Conservation (phyloP, 768 basidiomycete genomes). For the Fistulinella prunicolor region DNA sequence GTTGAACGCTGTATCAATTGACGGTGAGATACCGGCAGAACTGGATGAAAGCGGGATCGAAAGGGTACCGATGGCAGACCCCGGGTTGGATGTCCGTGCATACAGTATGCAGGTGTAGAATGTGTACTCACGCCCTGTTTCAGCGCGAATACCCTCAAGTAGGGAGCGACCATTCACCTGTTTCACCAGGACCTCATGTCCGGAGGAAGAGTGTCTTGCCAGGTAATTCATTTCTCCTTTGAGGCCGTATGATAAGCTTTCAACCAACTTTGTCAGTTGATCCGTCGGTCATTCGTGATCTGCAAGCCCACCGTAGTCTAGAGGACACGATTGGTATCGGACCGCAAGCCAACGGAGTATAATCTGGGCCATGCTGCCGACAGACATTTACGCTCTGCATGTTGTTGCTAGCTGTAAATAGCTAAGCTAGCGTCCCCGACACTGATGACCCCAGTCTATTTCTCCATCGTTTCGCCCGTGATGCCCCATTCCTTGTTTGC, state of each 20-base stretch:
- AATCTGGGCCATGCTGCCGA: conserved; percentile 12
- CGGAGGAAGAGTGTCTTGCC: conserved; percentile 94
- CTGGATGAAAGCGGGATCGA: conserved; percentile 82
- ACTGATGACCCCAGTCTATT: conserved; percentile 29
- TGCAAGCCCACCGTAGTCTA: conserved; percentile 83
- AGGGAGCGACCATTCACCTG: conserved; percentile 56
- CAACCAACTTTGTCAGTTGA: conserved; percentile 55
- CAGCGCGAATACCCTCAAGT: conserved; percentile 70
- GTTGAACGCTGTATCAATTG: conserved; percentile 78
- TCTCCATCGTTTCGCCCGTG: conserved; percentile 17
- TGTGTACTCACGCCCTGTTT: conserved; percentile 20
- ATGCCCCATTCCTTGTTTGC: conserved; percentile 11
- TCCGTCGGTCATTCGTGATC: conserved; percentile 81
- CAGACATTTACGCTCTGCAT: conserved; percentile 15
- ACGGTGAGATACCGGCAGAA: conserved; percentile 58
- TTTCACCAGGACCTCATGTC: conserved; percentile 71
- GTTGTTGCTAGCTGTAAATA: conserved; percentile 25
- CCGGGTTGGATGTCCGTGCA: conserved; percentile 74
- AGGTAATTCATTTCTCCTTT: conserved; percentile 43
- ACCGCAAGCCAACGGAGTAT: conserved; percentile 31
- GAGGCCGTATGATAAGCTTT: conserved; percentile 7
- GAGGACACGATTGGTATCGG: conserved; percentile 48
- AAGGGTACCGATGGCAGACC: conserved; percentile 89
- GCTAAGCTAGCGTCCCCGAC: conserved; percentile 11
- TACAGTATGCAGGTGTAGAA: conserved; percentile 11